A percentile compares a stretch with the other conserved stretches of the same genome.
Evolutionary conservation across 2,329 filamentous ascomycete genomes (phyloP).

Genomic region (Aspergillus sp.): DNA sequence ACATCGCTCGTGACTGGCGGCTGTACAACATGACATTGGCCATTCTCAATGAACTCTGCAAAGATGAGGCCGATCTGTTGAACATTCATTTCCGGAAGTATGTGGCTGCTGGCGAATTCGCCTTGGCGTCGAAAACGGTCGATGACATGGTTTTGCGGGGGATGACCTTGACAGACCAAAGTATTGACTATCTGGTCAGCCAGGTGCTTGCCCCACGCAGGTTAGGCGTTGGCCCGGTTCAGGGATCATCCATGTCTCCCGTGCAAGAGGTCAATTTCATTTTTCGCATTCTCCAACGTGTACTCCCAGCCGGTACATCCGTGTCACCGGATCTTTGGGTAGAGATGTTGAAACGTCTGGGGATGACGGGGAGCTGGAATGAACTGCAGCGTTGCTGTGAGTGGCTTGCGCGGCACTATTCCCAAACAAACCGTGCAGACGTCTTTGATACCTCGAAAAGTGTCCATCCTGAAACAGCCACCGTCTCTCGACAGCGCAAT

Average conservation of each 20-base stretch:
- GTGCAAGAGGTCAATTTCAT: conserved; percentile 45
- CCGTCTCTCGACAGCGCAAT: conserved; percentile 10
- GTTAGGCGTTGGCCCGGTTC: conserved; percentile 23
- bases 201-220: conserved; percentile 31
- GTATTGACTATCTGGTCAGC: conserved; percentile 45
- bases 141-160: conserved; percentile 51
- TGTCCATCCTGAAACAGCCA: background rate
- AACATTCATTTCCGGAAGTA: conserved; percentile 43
- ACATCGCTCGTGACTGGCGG: conserved; percentile 50
- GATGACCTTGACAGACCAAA: conserved; percentile 43
- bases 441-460: conserved; percentile 11
- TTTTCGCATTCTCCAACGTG: conserved; percentile 47
- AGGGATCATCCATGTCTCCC: conserved; percentile 24
- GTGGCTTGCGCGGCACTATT: conserved; percentile 51
- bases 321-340: conserved; percentile 51
- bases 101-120: conserved; percentile 32
- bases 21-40: conserved; percentile 57
- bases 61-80: conserved; percentile 29
- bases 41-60: conserved; percentile 46
- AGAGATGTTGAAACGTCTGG: conserved; percentile 59
- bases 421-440: conserved; percentile 9
- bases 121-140: conserved; percentile 32
- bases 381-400: conserved; percentile 53
- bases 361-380: conserved; percentile 54
- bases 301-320: conserved; percentile 45